Base-by-base conservation (phyloP, 768 basidiomycete species). In the Mycena chlorophos region DNA sequence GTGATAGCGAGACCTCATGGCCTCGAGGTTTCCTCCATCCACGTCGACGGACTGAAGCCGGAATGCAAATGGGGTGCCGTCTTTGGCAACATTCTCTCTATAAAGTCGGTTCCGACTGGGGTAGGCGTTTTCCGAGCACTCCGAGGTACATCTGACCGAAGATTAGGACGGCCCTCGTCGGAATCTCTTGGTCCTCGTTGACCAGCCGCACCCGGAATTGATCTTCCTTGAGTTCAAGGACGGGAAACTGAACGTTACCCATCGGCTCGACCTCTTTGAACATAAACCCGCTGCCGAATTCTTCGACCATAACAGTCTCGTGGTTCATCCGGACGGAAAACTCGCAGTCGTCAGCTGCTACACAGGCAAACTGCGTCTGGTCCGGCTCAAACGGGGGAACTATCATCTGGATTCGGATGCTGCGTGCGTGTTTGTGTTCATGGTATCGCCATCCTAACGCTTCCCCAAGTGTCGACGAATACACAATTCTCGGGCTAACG, bases 191-290 rank as follows among this genome's bases (percentile, higher is more conserved):
- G 76, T 90, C 28, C 76, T 92, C 65, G 79, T 87, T 0, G 88
- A 88, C 56, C 89, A 91, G 62, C 89, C 90, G 1, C 82, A 88
- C 29, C 87, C 90, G 8, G 83, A 85, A 56, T 75, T 92, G 13
- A 68, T 91, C 30, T 75, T 91, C 59, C 73, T 93, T 37, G 66
- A 73, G 3, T 88, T 65, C 51, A 61, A 52, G 17, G 72, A 69
- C 13, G 73, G 71, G 19, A 67, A 66, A 28, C 69, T 89, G 16
- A 66, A 61, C 2, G 64, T 69, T 13, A 78, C 72, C 19, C 78
- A 79, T 47, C 71, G 75, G 29, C 64, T 88, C 4, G 71, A 81
- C 17, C 70, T 94, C 25, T 73, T 75, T 53, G 86, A 91, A 48
- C 78, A 78, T 29, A 61, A 61, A 17, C 60, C n/a, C 19, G 72